Evolutionary conservation across 2,329 filamentous ascomycete species (phyloP).

Genomic region (Sporothrix sp.): DNA sequence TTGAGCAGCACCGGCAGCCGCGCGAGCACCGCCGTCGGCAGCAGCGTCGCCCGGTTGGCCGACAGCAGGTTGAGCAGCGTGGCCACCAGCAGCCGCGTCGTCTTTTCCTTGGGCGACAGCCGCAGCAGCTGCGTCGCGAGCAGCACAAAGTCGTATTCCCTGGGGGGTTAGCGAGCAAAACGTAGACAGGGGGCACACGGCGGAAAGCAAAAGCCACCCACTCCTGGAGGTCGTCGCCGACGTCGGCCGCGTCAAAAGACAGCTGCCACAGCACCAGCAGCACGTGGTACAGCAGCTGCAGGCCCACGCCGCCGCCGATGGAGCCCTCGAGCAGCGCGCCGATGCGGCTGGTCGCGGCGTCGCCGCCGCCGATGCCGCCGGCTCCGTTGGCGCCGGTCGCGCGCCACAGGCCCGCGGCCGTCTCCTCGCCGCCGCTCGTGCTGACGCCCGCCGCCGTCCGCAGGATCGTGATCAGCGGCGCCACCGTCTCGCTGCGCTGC

Average conservation of each 20-base stretch:
- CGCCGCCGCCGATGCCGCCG: slow-evolving; percentile 5
- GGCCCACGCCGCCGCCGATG: slow-evolving; percentile 71
- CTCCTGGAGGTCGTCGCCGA: slow-evolving; percentile 74
- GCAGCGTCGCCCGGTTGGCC: slow-evolving; percentile 58
- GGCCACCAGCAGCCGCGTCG: slow-evolving; percentile 79
- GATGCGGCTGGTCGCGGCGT: slow-evolving; percentile 22
- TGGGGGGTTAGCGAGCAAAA: slow-evolving; percentile 26
- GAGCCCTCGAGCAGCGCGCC: slow-evolving; percentile 40
- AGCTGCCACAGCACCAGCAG: slow-evolving; percentile 92
- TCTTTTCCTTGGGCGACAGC: slow-evolving; percentile 95
- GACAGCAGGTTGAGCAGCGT: slow-evolving; percentile 79
- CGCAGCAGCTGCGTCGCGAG: slow-evolving; percentile 89
- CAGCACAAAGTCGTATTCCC: slow-evolving; percentile 84
- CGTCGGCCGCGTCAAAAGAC: slow-evolving; percentile 75
- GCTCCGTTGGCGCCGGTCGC: slow-evolving; percentile 27
- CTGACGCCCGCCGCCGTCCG: slow-evolving; percentile 63
- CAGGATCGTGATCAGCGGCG: slow-evolving; percentile 73
- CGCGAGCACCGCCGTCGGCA: slow-evolving; percentile 79
- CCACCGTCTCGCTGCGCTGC: slow-evolving; percentile 74
- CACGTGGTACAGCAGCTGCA: slow-evolving; percentile 91
- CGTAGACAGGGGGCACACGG: neutral
- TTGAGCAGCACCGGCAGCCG: slow-evolving; percentile 62
- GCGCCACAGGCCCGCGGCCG: slow-evolving; percentile 52
- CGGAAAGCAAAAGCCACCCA: slow-evolving; percentile 36
- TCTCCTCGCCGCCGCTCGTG: slow-evolving; percentile 44